Evolutionary conservation across 768 basidiomycete species (phyloP), one percentile per base, ranked within the genome.

Genomic region (Glaciozyma antarctica): DNA sequence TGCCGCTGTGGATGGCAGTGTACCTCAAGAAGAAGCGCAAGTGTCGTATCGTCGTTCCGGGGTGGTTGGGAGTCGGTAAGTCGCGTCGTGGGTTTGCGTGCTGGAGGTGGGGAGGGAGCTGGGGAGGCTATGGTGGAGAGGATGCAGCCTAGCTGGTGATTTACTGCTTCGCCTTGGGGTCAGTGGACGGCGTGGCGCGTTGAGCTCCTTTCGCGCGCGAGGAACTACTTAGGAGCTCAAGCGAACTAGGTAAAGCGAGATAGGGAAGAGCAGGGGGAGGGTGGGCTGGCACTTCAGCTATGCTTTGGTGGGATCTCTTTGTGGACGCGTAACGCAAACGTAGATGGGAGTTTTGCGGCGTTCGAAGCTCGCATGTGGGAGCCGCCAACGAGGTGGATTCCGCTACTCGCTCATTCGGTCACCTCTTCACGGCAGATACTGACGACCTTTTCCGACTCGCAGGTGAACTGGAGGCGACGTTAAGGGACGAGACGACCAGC

Each of bases 1-100:
- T 98, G n/a, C 95, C 95, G 1, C 79, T 98, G 5, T 99, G 95
- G 95, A 86, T 99, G 80, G 95, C 94, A 0, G 79, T 88, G 4
- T 90, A 94, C 74, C 79, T 98, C 58, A 99, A 99, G 78, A 75
- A 86, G 73, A 95, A 97, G 81, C 88, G 88, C 76, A 93, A 92
- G 77, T 97, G 94, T 67, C 85, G 89, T 71, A 90, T 99, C 58
- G 81, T 97, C 19, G 81, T 90, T 2, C 95, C 95, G 5, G 81
- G 82, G 38, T 99, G 95, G 95, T 79, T 99, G 34, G 84, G 80
- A 68, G 83, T 88, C 49, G 90, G 91, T 93, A 68, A 66, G 87
- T 78, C 62, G 58, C 43, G 28, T 51, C 38, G 28, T 1, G 21
- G 19, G 6, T 16, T 44, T 19, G 47, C 19, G 26, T 30, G 24